Base-by-base conservation (phyloP, 768 basidiomycete species). In the Infundibulicybe gibba region DNA sequence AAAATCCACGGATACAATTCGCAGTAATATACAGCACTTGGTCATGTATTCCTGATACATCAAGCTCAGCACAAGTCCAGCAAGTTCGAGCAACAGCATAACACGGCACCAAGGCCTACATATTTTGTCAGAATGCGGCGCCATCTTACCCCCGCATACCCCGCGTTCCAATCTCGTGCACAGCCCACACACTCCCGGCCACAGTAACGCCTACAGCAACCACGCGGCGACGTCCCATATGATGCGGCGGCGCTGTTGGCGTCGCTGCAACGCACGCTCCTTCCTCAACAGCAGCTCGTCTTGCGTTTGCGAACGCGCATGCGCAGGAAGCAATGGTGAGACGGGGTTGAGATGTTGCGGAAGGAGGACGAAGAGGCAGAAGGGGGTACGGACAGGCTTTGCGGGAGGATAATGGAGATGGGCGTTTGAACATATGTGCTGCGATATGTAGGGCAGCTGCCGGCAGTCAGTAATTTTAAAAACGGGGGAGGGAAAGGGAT, bases 191-290 rank as follows among this genome's bases (percentile, higher is more conserved):
- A 13, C 79, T 58, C 1, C 79, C 79, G 9, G 76, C 72, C 3
- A 64, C 70, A 19, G 87, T 80, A 1, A 81, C 66, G 0, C 86
- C 56, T 14, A 90, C 71, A 87, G 65, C n/a, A 82, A 51, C 82
- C 90, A 93, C 17, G 88, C 83, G 13, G 84, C 81, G n/a, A 89
- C 58, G 62, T 94, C 90, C 88, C 91, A 94, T 13, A 85, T 62
- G 33, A 95, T 66, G 25, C 94, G 75, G 54, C 80, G 80, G 33
- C 80, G 79, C 38, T 84, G 74, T 54, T 92, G 79, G 40, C 77
- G 74, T 45, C 79, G 79, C 65, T 97, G 94, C 49, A 97, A 67
- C 35, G 83, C 82, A 40, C 81, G 72, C 64, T 97, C 94, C 68
- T 97, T 97, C 50, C 88, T 76, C 55, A 88, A 81, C 30, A 97